Percentiles rank a stretch among this genome's conserved stretches.
phyloP scores from a whole-genome alignment of 306 rosid species.

The Acacia melanoxylon region DNA sequence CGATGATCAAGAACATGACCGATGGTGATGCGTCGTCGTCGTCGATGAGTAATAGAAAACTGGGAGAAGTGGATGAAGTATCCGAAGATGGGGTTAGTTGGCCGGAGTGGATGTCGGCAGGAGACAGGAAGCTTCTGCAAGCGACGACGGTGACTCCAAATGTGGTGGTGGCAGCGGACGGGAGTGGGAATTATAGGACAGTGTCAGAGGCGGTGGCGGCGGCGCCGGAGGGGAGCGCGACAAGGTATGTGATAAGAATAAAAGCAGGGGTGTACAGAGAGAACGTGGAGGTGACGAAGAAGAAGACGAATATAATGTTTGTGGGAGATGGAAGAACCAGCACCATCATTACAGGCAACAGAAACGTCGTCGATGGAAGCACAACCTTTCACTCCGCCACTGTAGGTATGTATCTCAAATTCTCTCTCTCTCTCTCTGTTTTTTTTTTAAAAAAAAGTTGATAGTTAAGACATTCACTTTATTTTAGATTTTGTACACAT shows the following conservation, averaged over 20 bases:
- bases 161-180: conserved; percentile 83
- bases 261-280: conserved; percentile 78
- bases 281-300: conserved; percentile 74
- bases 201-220: conserved; percentile 80
- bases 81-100: conserved; percentile 31
- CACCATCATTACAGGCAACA: conserved; percentile 73
- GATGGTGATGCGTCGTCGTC: conserved; percentile 46
- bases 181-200: conserved; percentile 74
- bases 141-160: conserved; percentile 46
- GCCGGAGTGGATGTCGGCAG: conserved; percentile 85
- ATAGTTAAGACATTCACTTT: too few species aligned
- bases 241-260: conserved; percentile 63
- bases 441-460: too few species aligned
- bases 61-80: conserved; percentile 26
- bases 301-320: conserved; percentile 71
- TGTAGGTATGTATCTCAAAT: conserved; percentile 54
- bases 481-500: too few species aligned
- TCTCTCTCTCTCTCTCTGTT: too few species aligned
- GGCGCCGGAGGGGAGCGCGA: conserved; percentile 59
- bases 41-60: conserved; percentile 15
- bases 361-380: conserved; percentile 87
- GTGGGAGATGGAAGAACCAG: conserved; percentile 65
- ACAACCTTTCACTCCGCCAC: conserved; percentile 95
- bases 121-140: conserved; percentile 67
- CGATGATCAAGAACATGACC: conserved; percentile 81